Percentiles rank a stretch among this genome's conserved stretches.
These are phyloP conservation scores for Aspergillus wentii DNA, from an alignment of 495 filamentous ascomycete species.

Conservation along the genomic window DNA sequence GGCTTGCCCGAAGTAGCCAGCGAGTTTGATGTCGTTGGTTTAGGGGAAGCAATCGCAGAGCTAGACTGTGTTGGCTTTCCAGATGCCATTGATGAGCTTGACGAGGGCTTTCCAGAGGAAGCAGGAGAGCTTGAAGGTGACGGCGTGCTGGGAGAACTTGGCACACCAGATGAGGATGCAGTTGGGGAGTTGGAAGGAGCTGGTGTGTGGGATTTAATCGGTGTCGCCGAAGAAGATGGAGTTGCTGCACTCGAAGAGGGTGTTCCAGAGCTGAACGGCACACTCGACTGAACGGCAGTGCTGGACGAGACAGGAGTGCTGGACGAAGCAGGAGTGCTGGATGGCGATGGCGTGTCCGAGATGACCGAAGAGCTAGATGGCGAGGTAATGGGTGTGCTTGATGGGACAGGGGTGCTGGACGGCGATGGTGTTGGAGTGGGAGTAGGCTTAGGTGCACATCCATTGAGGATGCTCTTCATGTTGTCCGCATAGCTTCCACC, in stretches of 20 bases:
- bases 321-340: background rate
- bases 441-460: conserved; percentile 23
- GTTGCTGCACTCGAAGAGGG: background rate
- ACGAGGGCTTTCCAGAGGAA: conserved; percentile 4
- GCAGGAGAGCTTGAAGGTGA: conserved; percentile 3
- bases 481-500: conserved; percentile 37
- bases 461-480: conserved; percentile 38
- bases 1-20: background rate
- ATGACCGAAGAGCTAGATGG: background rate
- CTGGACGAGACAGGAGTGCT: conserved; percentile 1
- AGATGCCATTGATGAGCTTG: background rate
- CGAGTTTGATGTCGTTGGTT: background rate
- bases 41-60: background rate
- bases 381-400: conserved; percentile 1
- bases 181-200: too few species aligned
- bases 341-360: background rate
- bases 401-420: conserved; percentile 3
- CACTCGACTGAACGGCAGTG: background rate
- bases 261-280: background rate
- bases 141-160: too few species aligned
- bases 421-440: conserved; percentile 13
- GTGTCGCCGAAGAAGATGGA: background rate
- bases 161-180: too few species aligned
- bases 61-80: background rate
- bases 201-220: background rate